Evolutionary conservation across 1,284 basidiomycete species (phyloP).

Genomic region (Ceratobasidium sp.): DNA sequence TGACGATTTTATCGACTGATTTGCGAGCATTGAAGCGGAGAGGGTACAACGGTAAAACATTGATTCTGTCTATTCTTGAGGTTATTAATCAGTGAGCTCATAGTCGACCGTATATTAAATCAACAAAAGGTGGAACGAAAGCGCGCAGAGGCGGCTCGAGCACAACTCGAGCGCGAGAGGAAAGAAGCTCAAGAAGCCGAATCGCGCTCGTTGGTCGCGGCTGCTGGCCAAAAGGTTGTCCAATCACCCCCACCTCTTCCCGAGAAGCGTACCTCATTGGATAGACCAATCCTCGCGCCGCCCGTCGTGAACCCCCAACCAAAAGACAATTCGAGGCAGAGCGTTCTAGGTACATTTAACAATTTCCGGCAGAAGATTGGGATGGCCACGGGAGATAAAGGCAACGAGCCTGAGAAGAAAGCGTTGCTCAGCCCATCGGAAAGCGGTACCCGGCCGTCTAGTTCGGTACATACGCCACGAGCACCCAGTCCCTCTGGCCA

Average conservation of each 20-base stretch:
- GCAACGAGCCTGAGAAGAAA: constrained; percentile 8
- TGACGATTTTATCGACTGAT: constrained; percentile 93
- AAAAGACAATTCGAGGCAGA: constrained; percentile 19
- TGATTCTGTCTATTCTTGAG: background rate
- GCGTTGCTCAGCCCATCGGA: constrained; percentile 28
- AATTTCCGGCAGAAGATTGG: constrained; percentile 20
- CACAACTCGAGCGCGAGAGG: constrained; percentile 27
- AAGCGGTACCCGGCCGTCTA: background rate
- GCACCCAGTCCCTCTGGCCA: constrained; percentile 33
- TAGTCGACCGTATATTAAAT: constrained; percentile 91
- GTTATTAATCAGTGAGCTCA: constrained; percentile 37
- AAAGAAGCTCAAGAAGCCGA: constrained; percentile 35
- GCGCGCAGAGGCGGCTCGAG: constrained; percentile 59
- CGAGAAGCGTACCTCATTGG: constrained; percentile 15
- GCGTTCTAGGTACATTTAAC: constrained; percentile 23
- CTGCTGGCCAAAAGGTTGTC: constrained; percentile 1
- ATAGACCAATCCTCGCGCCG: background rate
- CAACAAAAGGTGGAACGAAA: constrained; percentile 70
- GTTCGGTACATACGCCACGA: constrained; percentile 7
- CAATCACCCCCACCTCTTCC: constrained; percentile 2
- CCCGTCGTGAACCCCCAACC: constrained; percentile 10
- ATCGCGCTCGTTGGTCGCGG: constrained; percentile 3
- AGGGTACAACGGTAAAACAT: constrained; percentile 79
- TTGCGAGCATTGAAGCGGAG: constrained; percentile 85
- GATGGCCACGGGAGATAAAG: background rate